Evolutionary conservation across 495 filamentous ascomycete species (phyloP), one percentile per base, ranked within the genome.

Genomic region (Hyaloscypha hepaticicola): DNA sequence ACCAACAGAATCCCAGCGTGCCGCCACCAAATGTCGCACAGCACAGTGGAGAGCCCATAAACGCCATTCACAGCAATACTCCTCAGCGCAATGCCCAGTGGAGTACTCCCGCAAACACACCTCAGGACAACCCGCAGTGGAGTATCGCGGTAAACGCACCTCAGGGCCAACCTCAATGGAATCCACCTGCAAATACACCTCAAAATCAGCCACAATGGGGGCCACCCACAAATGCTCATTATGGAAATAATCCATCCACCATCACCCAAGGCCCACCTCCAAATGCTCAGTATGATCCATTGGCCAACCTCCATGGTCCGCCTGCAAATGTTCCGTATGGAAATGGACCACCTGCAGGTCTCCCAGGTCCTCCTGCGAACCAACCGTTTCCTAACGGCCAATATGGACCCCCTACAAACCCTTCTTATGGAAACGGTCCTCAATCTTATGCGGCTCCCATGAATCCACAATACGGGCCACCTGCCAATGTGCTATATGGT

Each of bases 401-500:
- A 45, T 45, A 58, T 63, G 59, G 60, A 29, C 65, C 65, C 22
- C 60, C 53, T 5, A 27, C 6, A n/a, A 59, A 63, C 48, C 6
- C 25, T 31, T 33, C 52, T 24, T 64, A 29, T 16, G 28, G 38
- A 51, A 62, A 63, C 55, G 59, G 58, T 16, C 52, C 45, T 21
- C 29, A 38, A 6, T 16, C 38, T 29, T 45, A 29, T 29, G 28
- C 27, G 33, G 29, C 29, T 7, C 56, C 28, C 7, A 53, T 55
- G 21, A 27, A 66, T 26, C 50, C 41, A 3, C 26, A 31, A 7
- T 61, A 61, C 48, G 66, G 66, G 3, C 55, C 60, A 25, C 38
- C 61, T 48, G 50, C 16, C 14, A 63, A 58, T 45, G 45, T 16
- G 7, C 59, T n/a, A 8, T 59, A 62, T 38, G 45, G 22, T 49